Percentiles rank a stretch among this genome's conserved stretches.
phyloP scores from a whole-genome alignment of 2,329 filamentous ascomycete species.

The Curvularia eragrostidis region DNA sequence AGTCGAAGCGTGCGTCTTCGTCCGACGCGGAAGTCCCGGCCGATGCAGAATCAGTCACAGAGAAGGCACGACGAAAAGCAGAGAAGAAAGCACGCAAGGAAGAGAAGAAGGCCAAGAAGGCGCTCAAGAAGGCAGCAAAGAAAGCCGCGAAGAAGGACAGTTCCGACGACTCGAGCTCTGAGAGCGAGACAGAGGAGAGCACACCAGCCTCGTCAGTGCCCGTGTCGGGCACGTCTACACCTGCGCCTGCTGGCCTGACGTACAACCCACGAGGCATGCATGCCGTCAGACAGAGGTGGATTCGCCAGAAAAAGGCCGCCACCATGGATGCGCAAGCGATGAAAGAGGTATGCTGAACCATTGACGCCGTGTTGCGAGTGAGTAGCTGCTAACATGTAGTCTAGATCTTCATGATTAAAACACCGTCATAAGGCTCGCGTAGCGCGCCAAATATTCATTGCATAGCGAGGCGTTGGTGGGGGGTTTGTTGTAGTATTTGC shows the following conservation, averaged over 20 bases:
- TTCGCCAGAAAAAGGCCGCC: constrained; percentile 85
- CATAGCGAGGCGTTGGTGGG: constrained; percentile 44
- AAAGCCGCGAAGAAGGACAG: constrained; percentile 34
- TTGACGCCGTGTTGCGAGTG: neutral
- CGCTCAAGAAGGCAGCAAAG: constrained; percentile 54
- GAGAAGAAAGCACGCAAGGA: constrained; percentile 56
- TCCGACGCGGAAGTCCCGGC: constrained; percentile 31
- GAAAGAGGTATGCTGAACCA: constrained; percentile 70
- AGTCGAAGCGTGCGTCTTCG: constrained; percentile 33
- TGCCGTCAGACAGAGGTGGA: constrained; percentile 79
- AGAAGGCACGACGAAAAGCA: constrained; percentile 49
- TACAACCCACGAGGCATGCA: constrained; percentile 66
- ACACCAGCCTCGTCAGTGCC: constrained; percentile 39
- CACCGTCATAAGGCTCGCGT: constrained; percentile 38
- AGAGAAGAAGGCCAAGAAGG: constrained; percentile 58
- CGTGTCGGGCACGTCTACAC: constrained; percentile 54
- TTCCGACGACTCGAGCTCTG: constrained; percentile 35
- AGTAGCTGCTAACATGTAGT: constrained; percentile 18
- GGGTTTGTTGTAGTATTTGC: neutral
- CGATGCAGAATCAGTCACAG: constrained; percentile 50
- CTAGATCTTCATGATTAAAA: constrained; percentile 50
- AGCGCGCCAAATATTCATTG: constrained; percentile 9
- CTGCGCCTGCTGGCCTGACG: constrained; percentile 50
- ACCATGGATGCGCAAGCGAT: constrained; percentile 81
- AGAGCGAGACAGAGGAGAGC: constrained; percentile 38